Conservation (phyloP, 495 filamentous ascomycete genomes). For the Tuber melanosporum region DNA sequence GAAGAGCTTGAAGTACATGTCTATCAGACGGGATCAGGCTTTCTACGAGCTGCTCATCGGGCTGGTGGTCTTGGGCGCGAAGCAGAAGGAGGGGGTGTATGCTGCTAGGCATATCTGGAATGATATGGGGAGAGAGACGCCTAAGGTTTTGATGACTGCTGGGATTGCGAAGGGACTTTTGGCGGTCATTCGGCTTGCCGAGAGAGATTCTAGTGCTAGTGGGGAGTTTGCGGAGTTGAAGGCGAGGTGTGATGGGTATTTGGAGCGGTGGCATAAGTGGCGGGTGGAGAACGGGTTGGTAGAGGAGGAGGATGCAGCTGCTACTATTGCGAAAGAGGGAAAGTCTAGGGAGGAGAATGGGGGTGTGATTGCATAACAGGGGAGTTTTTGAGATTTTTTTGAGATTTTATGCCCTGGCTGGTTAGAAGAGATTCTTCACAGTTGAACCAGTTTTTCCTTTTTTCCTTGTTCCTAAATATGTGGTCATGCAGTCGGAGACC, state of each 20-base stretch:
- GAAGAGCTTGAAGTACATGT: conserved; percentile 51
- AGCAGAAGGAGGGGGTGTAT: conserved; percentile 48
- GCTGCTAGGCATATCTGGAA: conserved; percentile 50
- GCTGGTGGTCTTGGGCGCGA: conserved; percentile 48
- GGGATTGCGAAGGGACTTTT: conserved; percentile 42
- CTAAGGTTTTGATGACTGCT: conserved; percentile 47
- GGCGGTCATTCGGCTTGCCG: conserved; percentile 30
- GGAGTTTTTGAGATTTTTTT: neutral
- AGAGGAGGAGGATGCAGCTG: neutral
- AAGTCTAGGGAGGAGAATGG: neutral
- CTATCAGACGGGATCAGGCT: conserved; percentile 48
- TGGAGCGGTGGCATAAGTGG: conserved; percentile 18
- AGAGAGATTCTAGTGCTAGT: conserved; percentile 2
- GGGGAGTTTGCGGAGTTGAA: conserved; percentile 17
- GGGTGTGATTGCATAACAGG: neutral
- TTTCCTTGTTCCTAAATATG: neutral
- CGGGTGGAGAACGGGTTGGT: conserved; percentile 17
- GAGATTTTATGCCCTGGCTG: neutral
- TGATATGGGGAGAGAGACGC: conserved; percentile 56
- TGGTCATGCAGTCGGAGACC: neutral
- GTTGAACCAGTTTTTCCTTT: neutral
- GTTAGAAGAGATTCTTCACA: neutral
- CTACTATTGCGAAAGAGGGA: neutral
- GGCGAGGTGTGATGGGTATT: conserved; percentile 20
- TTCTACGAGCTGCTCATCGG: conserved; percentile 56